Base-by-base conservation (phyloP, 495 filamentous ascomycete genomes). In the Hyphodiscus hymeniophilus region DNA sequence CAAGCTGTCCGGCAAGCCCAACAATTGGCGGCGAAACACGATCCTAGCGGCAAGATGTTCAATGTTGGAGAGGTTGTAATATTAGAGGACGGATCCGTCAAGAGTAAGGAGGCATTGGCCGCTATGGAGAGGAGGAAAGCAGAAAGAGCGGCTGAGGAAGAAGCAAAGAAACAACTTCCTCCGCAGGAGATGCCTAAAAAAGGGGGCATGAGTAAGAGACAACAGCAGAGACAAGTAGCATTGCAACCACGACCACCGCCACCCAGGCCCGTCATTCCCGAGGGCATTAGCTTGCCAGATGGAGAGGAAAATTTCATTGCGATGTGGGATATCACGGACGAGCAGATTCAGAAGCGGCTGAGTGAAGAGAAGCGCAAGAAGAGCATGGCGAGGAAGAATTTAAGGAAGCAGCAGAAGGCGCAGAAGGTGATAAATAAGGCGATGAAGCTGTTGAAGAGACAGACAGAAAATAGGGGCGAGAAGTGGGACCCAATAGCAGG, bases 161-260 rank as follows among this genome's bases (percentile, higher is more conserved):
- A 33, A n/a, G 10, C 20, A 5, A 21, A 50, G 45, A 42, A 42
- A n/a, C 21, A 15, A n/a, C 18, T 16, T 28, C 33, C 12, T 20
- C 10, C 26, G 26, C 6, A 24, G 38, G 38, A 21, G 38, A 7
- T 5, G 17, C 16, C 16, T 21, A 24, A 24, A n/a, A 24, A 20
- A 7, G 17, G 11, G n/a, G 22, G 22, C 5, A 24, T 65, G 6
- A 69, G 67, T 44, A 71, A 70, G 46, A 71, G 63, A 54, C 71
- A 70, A 52, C 55, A 60, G n/a, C 66, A 64, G 48, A 57, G 28
- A 40, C 52, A 36, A 30, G 52, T 51, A 10, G 42, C 38, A 26
- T 52, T 56, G 7, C 45, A 52, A 32, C 55, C 55, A 22, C 54
- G 48, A 35, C 58, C 62, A 17, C 38, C 56, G 11, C 62, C 60